These are phyloP conservation scores for Plasmodium coatneyi DNA, from an alignment of 169 alveolate genomes.

Conservation along the genomic window DNA sequence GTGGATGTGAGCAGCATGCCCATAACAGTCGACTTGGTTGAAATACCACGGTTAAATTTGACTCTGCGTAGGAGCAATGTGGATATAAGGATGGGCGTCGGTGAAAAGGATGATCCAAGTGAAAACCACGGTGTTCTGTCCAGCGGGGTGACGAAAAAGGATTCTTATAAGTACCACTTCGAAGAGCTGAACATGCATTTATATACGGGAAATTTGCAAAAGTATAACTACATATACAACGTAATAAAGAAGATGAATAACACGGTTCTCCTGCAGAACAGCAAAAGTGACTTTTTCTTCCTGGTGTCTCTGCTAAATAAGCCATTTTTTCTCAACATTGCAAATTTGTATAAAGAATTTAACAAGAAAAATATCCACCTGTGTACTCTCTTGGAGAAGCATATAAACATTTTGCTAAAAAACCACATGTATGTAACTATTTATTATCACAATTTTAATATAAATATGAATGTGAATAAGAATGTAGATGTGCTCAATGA, in stretches of 20 bases:
- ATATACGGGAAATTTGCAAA: constrained; percentile 58
- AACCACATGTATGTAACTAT: constrained; percentile 74
- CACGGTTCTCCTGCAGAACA: constrained; percentile 54
- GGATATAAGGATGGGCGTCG: background rate
- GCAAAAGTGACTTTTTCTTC: constrained; percentile 69
- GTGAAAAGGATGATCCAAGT: background rate
- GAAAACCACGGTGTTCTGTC: background rate
- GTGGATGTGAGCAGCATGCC: background rate
- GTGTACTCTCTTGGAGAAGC: constrained; percentile 70
- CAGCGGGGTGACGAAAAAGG: background rate
- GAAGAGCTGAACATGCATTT: constrained; percentile 70
- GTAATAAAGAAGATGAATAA: constrained; percentile 76
- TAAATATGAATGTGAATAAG: constrained; percentile 43
- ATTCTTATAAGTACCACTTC: constrained; percentile 47
- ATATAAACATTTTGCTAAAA: constrained; percentile 53
- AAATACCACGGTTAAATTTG: constrained; percentile 66
- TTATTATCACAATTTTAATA: constrained; percentile 69
- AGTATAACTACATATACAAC: constrained; percentile 54
- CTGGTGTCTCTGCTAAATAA: constrained; percentile 64
- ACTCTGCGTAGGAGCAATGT: constrained; percentile 36
- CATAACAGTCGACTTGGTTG: constrained; percentile 45
- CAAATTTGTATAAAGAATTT: constrained; percentile 73
- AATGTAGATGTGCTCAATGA: constrained; percentile 63
- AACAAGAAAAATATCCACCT: constrained; percentile 67
- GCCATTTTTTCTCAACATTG: constrained; percentile 69